phyloP scores from a whole-genome alignment of 805 yeast species.

The Kazachstania kunashirensis region DNA sequence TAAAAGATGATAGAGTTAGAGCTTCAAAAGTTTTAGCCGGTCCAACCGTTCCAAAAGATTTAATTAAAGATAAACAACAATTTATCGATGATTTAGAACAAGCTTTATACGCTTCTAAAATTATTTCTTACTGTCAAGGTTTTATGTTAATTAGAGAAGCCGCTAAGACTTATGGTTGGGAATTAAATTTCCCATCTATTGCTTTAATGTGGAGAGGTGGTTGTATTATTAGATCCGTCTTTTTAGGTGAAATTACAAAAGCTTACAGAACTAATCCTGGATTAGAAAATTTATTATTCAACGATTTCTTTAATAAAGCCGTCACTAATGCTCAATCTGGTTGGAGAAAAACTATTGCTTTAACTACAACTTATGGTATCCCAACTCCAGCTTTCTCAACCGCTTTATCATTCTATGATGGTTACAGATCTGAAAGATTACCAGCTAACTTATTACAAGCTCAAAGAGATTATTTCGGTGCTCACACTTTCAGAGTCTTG shows the following conservation, averaged over 20 bases:
- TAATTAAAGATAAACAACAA: constrained; percentile 63
- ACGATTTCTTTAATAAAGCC: constrained; percentile 88
- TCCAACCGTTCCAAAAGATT: constrained; percentile 56
- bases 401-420: constrained; percentile 96
- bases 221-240: constrained; percentile 97
- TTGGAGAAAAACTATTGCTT: constrained; percentile 83
- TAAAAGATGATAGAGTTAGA: constrained; percentile 81
- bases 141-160: constrained; percentile 99
- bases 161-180: constrained; percentile 93
- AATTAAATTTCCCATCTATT: constrained; percentile 94
- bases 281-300: constrained; percentile 88
- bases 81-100: constrained; percentile 92
- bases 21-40: constrained; percentile 77
- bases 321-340: constrained; percentile 87
- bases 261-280: constrained; percentile 92
- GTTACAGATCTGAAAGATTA: constrained; percentile 89
- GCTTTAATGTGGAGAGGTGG: constrained; percentile 99
- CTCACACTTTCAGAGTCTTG: constrained; percentile 94
- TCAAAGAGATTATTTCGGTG: constrained; percentile 99
- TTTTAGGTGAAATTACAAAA: constrained; percentile 91
- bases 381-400: constrained; percentile 98
- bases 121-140: constrained; percentile 97
- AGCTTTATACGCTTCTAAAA: constrained; percentile 96
- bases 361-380: constrained; percentile 76
- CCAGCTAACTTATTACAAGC: constrained; percentile 99